Percentiles rank a stretch among this genome's conserved stretches.
Evolutionary conservation across 108 stramenopile genomes (phyloP).

Genomic region (Skeletonema costatum): DNA sequence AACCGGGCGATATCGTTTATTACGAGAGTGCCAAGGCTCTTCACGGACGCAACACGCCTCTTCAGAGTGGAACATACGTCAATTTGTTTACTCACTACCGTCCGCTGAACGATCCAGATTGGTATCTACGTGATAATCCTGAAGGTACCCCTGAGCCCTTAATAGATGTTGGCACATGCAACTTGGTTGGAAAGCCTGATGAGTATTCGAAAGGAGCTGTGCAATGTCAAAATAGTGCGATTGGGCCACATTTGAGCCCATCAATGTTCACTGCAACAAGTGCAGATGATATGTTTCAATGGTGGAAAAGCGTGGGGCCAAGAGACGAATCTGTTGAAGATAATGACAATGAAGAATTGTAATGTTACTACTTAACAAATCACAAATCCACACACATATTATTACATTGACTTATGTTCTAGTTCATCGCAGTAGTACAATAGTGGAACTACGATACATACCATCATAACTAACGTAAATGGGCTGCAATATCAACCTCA

Average conservation of each 20-base stretch:
- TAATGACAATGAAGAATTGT: slow-evolving; percentile 1
- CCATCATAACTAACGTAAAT: no score
- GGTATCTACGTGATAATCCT: slow-evolving; percentile 62
- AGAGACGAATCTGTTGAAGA: slow-evolving; percentile 48
- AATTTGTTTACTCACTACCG: slow-evolving; percentile 94
- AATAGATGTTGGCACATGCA: slow-evolving; percentile 62
- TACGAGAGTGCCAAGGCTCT: slow-evolving; percentile 90
- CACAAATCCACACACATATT: no score
- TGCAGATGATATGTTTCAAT: slow-evolving; percentile 63
- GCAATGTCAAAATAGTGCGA: slow-evolving; percentile 64
- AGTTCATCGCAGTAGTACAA: no score
- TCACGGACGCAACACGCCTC: slow-evolving; percentile 81
- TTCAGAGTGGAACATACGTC: slow-evolving; percentile 70
- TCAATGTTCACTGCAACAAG: slow-evolving; percentile 50
- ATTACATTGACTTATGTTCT: no score
- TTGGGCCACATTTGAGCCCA: slow-evolving; percentile 62
- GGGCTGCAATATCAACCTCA: no score
- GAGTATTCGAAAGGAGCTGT: slow-evolving; percentile 62
- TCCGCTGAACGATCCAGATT: slow-evolving; percentile 63
- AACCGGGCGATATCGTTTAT: slow-evolving; percentile 86
- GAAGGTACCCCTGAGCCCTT: slow-evolving; percentile 68
- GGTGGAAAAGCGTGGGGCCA: slow-evolving; percentile 66
- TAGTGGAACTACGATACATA: no score
- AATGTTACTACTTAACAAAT: background rate
- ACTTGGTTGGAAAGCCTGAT: slow-evolving; percentile 49